Evolutionary conservation across 768 basidiomycete species (phyloP), one percentile per base, ranked within the genome.

Genomic region (Cubamyces sp.): DNA sequence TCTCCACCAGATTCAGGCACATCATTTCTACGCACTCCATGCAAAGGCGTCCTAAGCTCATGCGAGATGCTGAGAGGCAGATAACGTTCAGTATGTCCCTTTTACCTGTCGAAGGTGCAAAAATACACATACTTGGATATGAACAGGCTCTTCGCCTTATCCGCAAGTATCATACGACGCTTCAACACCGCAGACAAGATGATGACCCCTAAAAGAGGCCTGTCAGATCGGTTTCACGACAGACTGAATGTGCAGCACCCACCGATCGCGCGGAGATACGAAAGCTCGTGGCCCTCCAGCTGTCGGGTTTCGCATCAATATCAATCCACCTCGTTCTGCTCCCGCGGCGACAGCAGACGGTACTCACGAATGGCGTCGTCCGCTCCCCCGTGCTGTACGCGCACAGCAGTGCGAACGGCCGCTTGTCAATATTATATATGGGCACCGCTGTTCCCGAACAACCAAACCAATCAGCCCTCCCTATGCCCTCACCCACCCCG

Each of bases 131-230:
- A 92, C 92, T 96, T 95, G 14, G 92, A 94, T 62, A 96, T 96
- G 75, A 96, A 96, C 46, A 93, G 73, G 65, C 90, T 87, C 76
- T 96, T 97, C 1, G 95, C 91, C 71, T 96, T 96, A 73, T 98
- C 96, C 18, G 96, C 96, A 3, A 96, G 81, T 40, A 93, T 88
- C 92, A 97, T 96, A 25, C 94, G 79, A 57, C 93, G 84, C 74
- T 97, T 96, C 49, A 97, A 81, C 6, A 96, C 93, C 12, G 94
- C 94, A 37, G 92, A 94, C 39, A 97, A 80, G 54, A 97, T 96
- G 64, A 97, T 95, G 37, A 97, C 94, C 53, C 92, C 91, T 82
- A 54, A 39, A 46, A 49, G 16, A 18, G 64, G 7, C 14, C 55
- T 45, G 47, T 45, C 54, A 54, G 62, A 64, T 50, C 1, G 61